Percentiles rank a stretch among this genome's conserved stretches.
Evolutionary conservation across 75 land plant species (phyloP).

Genomic region (Picea glauca): DNA sequence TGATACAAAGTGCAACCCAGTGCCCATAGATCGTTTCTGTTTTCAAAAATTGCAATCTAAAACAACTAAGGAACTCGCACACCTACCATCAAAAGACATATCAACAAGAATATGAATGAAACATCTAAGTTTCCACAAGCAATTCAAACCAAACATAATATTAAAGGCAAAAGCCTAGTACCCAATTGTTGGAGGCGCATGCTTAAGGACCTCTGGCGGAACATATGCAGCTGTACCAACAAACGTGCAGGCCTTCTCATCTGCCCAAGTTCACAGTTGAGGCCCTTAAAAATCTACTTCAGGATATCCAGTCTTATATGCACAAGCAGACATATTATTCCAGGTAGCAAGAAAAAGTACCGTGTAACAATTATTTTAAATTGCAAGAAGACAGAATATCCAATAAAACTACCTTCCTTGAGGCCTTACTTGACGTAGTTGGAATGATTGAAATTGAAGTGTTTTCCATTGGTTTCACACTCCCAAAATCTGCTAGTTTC

Average conservation of each 20-base stretch:
- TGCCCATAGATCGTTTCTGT: constrained; percentile 99
- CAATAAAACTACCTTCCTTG: constrained; percentile 6
- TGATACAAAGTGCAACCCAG: constrained; percentile 97
- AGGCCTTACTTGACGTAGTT: constrained; percentile 47
- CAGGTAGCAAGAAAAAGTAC: neutral
- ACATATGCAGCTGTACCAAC: constrained; percentile 99
- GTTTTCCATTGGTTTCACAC: constrained; percentile 84
- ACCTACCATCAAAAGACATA: neutral
- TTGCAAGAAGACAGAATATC: neutral
- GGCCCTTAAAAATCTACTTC: neutral
- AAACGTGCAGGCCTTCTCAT: constrained; percentile 88
- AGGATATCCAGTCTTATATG: neutral
- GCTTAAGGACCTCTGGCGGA: constrained; percentile 94
- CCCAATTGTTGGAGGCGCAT: constrained; percentile 84
- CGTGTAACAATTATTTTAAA: neutral
- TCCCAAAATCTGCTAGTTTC: constrained; percentile 96
- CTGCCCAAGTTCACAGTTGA: constrained; percentile 28
- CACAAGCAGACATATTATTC: neutral
- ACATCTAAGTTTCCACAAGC: neutral
- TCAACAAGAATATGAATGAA: neutral
- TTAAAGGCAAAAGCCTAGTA: constrained; percentile 13
- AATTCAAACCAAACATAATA: neutral
- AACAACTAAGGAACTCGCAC: neutral
- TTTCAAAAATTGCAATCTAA: constrained; percentile 11
- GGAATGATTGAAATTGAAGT: constrained; percentile 65